Conservation (phyloP, 108 stramenopile species). For the Skeletonema tropicum region DNA sequence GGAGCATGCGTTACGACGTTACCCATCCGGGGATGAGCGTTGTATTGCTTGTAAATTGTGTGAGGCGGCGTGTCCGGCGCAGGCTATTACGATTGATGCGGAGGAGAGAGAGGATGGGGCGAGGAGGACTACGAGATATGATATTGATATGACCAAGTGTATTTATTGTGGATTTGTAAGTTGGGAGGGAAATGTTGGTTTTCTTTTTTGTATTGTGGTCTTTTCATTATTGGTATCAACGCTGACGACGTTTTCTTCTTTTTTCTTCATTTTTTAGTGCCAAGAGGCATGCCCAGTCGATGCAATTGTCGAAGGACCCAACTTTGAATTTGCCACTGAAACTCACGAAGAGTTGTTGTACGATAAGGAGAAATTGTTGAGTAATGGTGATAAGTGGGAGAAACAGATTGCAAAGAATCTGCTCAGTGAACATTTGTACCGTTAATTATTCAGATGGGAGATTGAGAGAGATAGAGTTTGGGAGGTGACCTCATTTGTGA, state of each 20-base stretch:
- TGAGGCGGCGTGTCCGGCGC: slow-evolving; percentile 99
- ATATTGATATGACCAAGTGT: slow-evolving; percentile 99
- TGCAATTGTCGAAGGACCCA: slow-evolving; percentile 99
- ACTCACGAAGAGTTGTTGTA: slow-evolving; percentile 99
- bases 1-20: slow-evolving; percentile 97
- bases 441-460: slow-evolving; percentile 56
- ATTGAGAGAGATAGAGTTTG: background rate
- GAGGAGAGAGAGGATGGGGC: slow-evolving; percentile 94
- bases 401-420: slow-evolving; percentile 97
- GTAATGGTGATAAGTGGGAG: slow-evolving; percentile 99
- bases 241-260: background rate
- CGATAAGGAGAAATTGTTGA: slow-evolving; percentile 98
- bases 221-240: background rate
- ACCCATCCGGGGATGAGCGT: slow-evolving; percentile 98
- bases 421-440: slow-evolving; percentile 95
- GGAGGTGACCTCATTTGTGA: background rate
- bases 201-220: background rate
- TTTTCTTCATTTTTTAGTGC: slow-evolving; percentile 45
- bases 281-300: slow-evolving; percentile 98
- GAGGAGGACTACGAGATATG: slow-evolving; percentile 97
- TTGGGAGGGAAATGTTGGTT: background rate
- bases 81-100: slow-evolving; percentile 99
- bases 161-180: slow-evolving; percentile 97
- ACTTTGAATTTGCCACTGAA: slow-evolving; percentile 99
- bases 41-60: slow-evolving; percentile 99